Conservation (phyloP, 1,139 yeast species). For the Wickerhamomyces sp. region DNA sequence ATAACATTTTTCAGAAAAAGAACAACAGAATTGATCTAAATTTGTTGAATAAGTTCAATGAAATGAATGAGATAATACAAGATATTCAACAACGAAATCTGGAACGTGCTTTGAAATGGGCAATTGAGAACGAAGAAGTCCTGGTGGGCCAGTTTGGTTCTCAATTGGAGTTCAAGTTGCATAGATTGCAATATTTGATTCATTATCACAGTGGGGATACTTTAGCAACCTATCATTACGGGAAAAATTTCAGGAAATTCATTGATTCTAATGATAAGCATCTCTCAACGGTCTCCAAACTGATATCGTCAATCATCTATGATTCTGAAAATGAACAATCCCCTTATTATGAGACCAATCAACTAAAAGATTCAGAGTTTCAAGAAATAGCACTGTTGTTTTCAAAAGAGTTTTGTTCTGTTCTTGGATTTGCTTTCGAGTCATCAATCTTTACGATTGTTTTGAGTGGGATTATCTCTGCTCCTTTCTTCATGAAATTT, state of each 20-base stretch:
- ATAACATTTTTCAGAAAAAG: neutral
- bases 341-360: conserved; percentile 32
- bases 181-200: conserved; percentile 47
- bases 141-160: conserved; percentile 24
- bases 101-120: conserved; percentile 22
- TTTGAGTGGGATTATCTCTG: conserved; percentile 65
- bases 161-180: conserved; percentile 58
- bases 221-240: conserved; percentile 13
- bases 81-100: conserved; percentile 14
- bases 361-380: conserved; percentile 28
- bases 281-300: conserved; percentile 45
- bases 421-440: conserved; percentile 59
- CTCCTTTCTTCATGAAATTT: conserved; percentile 70
- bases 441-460: conserved; percentile 67
- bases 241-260: conserved; percentile 14
- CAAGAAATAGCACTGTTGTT: conserved; percentile 48
- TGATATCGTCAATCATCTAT: conserved; percentile 46
- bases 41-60: conserved; percentile 13
- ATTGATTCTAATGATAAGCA: conserved; percentile 4
- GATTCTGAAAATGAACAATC: conserved; percentile 31
- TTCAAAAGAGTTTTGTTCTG: conserved; percentile 62
- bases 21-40: conserved; percentile 3
- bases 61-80: conserved; percentile 19
- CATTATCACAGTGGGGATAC: conserved; percentile 5
- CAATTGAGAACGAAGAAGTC: conserved; percentile 9